phyloP scores from a whole-genome alignment of 495 filamentous ascomycete species.

The Aspergillus coremiiformis region DNA sequence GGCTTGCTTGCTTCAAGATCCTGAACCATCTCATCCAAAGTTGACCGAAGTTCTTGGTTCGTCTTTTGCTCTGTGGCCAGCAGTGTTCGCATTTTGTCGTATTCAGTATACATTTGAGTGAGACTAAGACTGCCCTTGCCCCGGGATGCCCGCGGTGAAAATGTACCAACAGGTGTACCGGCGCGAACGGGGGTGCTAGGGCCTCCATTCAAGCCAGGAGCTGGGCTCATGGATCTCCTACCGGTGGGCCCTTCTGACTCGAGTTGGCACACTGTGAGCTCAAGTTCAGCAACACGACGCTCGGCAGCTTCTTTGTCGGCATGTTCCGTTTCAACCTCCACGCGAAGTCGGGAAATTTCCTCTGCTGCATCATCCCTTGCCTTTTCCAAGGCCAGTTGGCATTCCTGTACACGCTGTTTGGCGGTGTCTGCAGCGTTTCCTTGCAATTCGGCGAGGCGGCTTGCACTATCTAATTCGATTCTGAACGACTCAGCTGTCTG shows the following conservation, averaged over 20 bases:
- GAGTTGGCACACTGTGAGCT: slow-evolving; percentile 61
- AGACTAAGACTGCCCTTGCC: slow-evolving; percentile 52
- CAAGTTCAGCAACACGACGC: slow-evolving; percentile 63
- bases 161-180: slow-evolving; percentile 43
- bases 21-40: slow-evolving; percentile 72
- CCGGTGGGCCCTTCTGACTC: slow-evolving; percentile 40
- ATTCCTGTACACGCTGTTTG: slow-evolving; percentile 71
- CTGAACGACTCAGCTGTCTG: slow-evolving; percentile 73
- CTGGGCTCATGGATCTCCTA: slow-evolving; percentile 44
- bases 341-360: slow-evolving; percentile 67
- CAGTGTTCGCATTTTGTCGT: slow-evolving; percentile 51
- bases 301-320: slow-evolving; percentile 63
- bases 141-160: slow-evolving; percentile 51
- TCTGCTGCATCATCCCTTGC: slow-evolving; percentile 73
- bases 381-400: slow-evolving; percentile 68
- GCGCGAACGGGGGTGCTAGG: slow-evolving; percentile 42
- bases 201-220: slow-evolving; percentile 45
- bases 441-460: slow-evolving; percentile 77
- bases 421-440: slow-evolving; percentile 75
- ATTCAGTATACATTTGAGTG: slow-evolving; percentile 63
- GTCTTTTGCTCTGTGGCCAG: slow-evolving; percentile 60
- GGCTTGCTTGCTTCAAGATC: slow-evolving; percentile 53
- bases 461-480: slow-evolving; percentile 70
- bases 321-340: slow-evolving; percentile 76
- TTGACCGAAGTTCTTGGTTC: slow-evolving; percentile 59